These are phyloP conservation scores for Cystobasidium onofrii DNA, from an alignment of 768 basidiomycete genomes.

Conservation along the genomic window DNA sequence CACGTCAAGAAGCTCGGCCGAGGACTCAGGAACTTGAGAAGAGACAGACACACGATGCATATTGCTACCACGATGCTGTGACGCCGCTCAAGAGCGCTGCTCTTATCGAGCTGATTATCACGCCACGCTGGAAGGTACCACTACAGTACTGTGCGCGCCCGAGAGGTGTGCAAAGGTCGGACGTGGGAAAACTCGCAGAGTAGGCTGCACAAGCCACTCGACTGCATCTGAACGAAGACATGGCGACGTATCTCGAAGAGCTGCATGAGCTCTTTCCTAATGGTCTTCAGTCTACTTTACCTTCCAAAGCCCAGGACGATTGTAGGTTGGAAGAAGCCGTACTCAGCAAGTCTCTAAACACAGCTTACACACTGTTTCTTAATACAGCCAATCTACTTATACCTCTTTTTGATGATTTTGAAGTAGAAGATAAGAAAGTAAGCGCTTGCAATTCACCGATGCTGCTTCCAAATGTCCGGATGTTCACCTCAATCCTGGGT, in stretches of 20 bases:
- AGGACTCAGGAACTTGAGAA: too few relatives aligned
- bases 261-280: not conserved
- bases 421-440: not conserved
- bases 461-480: not conserved
- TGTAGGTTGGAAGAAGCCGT: not conserved
- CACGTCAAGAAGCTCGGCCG: not conserved
- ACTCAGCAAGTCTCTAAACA: too few relatives aligned
- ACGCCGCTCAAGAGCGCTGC: too few relatives aligned
- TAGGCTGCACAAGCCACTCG: too few relatives aligned
- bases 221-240: not conserved
- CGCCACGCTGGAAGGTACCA: too few relatives aligned
- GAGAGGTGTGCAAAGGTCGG: too few relatives aligned
- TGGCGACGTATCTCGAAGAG: not conserved
- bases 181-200: too few relatives aligned
- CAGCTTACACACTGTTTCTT: too few relatives aligned
- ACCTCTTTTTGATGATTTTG: not conserved
- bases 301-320: not conserved
- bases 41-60: too few relatives aligned
- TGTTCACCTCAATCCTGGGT: not conserved
- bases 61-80: too few relatives aligned
- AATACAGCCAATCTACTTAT: not conserved
- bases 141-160: too few relatives aligned
- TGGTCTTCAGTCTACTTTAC: not conserved
- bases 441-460: not conserved
- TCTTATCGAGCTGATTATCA: too few relatives aligned